phyloP scores from a whole-genome alignment of 345 rosid genomes.

The Sonneratia alba region DNA sequence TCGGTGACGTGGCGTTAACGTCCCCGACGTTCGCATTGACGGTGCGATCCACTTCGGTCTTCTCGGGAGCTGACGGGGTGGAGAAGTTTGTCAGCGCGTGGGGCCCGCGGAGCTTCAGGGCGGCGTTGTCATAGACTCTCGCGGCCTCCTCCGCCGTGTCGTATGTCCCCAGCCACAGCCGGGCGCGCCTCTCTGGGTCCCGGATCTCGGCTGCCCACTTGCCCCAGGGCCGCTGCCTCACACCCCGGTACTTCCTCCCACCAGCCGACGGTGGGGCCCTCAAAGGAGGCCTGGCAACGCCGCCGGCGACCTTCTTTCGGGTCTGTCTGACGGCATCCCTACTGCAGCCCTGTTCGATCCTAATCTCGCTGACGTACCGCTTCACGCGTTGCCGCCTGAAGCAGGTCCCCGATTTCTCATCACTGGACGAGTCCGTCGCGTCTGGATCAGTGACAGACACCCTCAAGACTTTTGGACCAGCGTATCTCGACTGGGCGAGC shows the following conservation, averaged over 20 bases:
- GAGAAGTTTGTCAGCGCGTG: slow-evolving; percentile 75
- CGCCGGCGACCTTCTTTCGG: slow-evolving; percentile 18
- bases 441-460: slow-evolving; percentile 52
- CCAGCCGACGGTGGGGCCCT: neutral
- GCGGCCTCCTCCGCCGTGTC: slow-evolving; percentile 97
- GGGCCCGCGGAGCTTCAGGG: slow-evolving; percentile 79
- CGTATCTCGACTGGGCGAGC: slow-evolving; percentile 7
- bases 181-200: slow-evolving; percentile 73
- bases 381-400: slow-evolving; percentile 44
- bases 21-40: slow-evolving; percentile 2
- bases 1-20: slow-evolving; percentile 20
- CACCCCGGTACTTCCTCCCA: slow-evolving; percentile 75
- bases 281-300: slow-evolving; percentile 5
- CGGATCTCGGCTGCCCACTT: slow-evolving; percentile 99
- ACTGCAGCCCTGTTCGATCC: slow-evolving; percentile 28
- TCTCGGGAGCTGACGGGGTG: slow-evolving; percentile 21
- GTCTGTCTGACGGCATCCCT: slow-evolving; percentile 3
- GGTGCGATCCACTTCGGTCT: slow-evolving; percentile 7
- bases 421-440: slow-evolving; percentile 93
- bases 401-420: slow-evolving; percentile 32
- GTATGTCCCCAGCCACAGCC: slow-evolving; percentile 89
- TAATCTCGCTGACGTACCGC: slow-evolving; percentile 59
- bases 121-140: slow-evolving; percentile 83
- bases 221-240: slow-evolving; percentile 93
- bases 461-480: slow-evolving; percentile 31